Percentiles rank a stretch among this genome's conserved stretches.
These are phyloP conservation scores for Flaveria sonorensis DNA, from an alignment of 129 eudicot genomes.

Conservation along the genomic window DNA sequence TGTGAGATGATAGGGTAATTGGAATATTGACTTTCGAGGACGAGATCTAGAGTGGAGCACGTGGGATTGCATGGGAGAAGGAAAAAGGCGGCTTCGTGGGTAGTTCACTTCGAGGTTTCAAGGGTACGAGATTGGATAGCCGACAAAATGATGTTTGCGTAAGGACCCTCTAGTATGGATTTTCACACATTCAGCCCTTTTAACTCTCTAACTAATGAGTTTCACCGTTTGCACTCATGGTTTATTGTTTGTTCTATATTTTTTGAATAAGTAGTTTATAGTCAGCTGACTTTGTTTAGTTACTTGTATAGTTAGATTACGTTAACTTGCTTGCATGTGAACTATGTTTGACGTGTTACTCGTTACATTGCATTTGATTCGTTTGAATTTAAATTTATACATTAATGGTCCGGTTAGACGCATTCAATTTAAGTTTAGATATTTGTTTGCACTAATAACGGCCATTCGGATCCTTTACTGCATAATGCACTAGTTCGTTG, in stretches of 20 bases:
- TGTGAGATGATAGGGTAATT: background rate
- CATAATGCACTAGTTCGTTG: too few relatives aligned
- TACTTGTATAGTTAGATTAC: background rate
- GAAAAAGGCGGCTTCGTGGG: slow-evolving; percentile 47
- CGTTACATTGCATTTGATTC: background rate
- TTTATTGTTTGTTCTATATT: background rate
- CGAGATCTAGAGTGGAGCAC: slow-evolving; percentile 33
- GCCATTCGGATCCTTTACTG: too few relatives aligned
- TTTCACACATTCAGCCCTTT: background rate
- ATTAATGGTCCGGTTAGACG: too few relatives aligned
- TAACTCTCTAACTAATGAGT: background rate
- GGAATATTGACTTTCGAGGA: slow-evolving; percentile 13
- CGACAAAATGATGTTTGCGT: slow-evolving; percentile 17
- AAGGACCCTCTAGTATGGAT: slow-evolving; percentile 1
- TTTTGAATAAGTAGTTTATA: background rate
- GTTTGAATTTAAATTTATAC: too few relatives aligned
- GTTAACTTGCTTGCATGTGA: background rate
- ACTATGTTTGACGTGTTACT: background rate
- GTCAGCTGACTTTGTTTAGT: background rate
- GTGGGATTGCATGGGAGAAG: slow-evolving; percentile 42
- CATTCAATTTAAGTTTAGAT: too few relatives aligned
- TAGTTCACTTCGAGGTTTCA: slow-evolving; percentile 12
- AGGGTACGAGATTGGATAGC: slow-evolving; percentile 2
- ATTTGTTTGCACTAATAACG: too few relatives aligned
- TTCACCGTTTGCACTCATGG: background rate